These are phyloP conservation scores for Lasiodiplodia hormozganensis DNA, from an alignment of 2,329 filamentous ascomycete species.

Conservation along the genomic window DNA sequence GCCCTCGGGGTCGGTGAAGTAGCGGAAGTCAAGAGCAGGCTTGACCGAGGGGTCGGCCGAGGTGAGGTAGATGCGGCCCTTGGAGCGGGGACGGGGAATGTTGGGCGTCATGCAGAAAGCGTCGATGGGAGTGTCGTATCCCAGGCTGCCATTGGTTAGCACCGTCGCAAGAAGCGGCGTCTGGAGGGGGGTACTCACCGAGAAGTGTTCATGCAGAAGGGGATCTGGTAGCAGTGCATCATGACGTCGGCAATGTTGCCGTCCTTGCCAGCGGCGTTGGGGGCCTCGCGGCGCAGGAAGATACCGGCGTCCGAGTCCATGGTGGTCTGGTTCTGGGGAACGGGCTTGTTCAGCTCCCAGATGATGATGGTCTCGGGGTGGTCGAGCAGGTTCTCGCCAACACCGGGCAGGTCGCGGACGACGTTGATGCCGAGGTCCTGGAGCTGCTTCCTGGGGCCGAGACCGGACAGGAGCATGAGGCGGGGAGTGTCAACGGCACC, in stretches of 20 bases:
- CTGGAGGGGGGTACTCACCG: conserved; percentile 51
- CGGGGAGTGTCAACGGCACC: conserved; percentile 84
- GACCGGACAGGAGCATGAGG: conserved; percentile 61
- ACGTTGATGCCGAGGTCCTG: conserved; percentile 58
- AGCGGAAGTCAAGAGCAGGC: conserved; percentile 85
- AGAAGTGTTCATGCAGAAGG: conserved; percentile 84
- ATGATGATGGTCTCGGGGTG: conserved; percentile 72
- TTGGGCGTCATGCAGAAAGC: conserved; percentile 95
- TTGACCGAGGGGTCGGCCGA: conserved; percentile 77
- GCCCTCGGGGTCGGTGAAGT: conserved; percentile 86
- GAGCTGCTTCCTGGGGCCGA: conserved; percentile 58
- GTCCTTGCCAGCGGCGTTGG: conserved; percentile 73
- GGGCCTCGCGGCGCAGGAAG: conserved; percentile 79
- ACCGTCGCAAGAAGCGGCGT: neutral
- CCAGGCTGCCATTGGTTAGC: conserved; percentile 57
- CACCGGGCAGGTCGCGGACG: conserved; percentile 65
- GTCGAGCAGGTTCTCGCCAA: conserved; percentile 69
- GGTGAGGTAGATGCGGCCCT: conserved; percentile 78
- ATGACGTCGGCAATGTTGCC: conserved; percentile 83
- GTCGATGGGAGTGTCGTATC: conserved; percentile 73
- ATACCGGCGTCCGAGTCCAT: conserved; percentile 92
- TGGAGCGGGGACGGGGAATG: conserved; percentile 81
- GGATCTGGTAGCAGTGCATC: conserved; percentile 98
- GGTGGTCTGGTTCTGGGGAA: conserved; percentile 80
- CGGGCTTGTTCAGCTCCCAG: conserved; percentile 81